Base-by-base conservation (phyloP, 208 protist species). In the Wallacemonas rigidus region DNA sequence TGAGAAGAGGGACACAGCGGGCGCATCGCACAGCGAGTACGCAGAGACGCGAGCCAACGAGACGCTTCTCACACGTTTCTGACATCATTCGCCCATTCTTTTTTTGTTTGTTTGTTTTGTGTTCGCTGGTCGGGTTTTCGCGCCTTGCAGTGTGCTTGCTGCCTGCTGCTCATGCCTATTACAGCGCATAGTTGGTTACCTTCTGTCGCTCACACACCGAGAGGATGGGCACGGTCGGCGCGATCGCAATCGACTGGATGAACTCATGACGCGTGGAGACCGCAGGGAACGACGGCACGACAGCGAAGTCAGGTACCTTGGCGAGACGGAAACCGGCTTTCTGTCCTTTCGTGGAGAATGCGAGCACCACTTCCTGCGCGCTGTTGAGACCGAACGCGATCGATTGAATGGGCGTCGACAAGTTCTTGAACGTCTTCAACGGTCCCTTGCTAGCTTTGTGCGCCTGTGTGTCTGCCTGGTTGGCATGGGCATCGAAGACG, bases 101-200 rank as follows among this genome's bases (percentile, higher is more conserved):
- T 38, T 67, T 67, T 41, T 64, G 38, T 26, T 39, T 62, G 47
- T 72, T 3, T 12, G 58, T 72, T 62, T 26, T 26, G 26, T 26
- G 26, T 26, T 26, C 26, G 26, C 26, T 26, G 26, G 26, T 26
- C 26, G 26, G 26, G 26, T 26, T 26, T 26, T 26, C 26, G 14
- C 57, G 0, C 4, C 11, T 45, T 0, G 50, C 43, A 6, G 39
- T 39, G 8, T 57, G n/a, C 36, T 26, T 26, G 26, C 26, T 26
- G 26, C 26, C 26, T 26, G 26, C 26, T 26, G 26, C 26, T 26
- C 26, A 26, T 26, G 26, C 26, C 26, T 26, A 26, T 81, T 82
- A 96, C 38, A 94, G 70, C 0, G 88, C 89, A 60, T 96, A 96
- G 77, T 95, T 94, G 0, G 86, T 91, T 43, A 96, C 89, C 62